phyloP scores from a whole-genome alignment of 495 filamentous ascomycete genomes.

The Bombardia bombarda region DNA sequence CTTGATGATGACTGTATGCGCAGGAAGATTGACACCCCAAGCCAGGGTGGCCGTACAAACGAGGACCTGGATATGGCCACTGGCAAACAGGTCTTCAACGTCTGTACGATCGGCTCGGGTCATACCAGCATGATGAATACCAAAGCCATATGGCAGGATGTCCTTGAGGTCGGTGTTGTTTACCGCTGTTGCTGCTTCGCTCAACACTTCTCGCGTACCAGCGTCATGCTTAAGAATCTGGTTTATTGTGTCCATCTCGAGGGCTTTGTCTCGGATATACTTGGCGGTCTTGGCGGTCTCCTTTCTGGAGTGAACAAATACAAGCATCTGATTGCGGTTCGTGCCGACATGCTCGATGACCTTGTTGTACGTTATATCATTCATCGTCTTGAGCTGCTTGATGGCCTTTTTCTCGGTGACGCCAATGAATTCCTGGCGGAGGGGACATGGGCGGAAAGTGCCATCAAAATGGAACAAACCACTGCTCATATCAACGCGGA shows the following conservation, averaged over 20 bases:
- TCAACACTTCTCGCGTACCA: slow-evolving; percentile 79
- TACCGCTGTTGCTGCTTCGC: slow-evolving; percentile 75
- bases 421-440: slow-evolving; percentile 96
- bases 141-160: slow-evolving; percentile 90
- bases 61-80: slow-evolving; percentile 86
- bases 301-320: slow-evolving; percentile 97
- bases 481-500: slow-evolving; percentile 78
- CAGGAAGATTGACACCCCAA: slow-evolving; percentile 93
- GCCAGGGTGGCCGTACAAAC: slow-evolving; percentile 95
- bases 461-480: slow-evolving; percentile 96
- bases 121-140: slow-evolving; percentile 97
- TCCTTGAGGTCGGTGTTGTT: slow-evolving; percentile 88
- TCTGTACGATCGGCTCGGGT: slow-evolving; percentile 85
- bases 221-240: slow-evolving; percentile 92
- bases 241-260: slow-evolving; percentile 93
- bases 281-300: slow-evolving; percentile 96
- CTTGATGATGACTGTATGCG: slow-evolving; percentile 95
- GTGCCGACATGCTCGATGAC: slow-evolving; percentile 93
- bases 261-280: slow-evolving; percentile 90
- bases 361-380: slow-evolving; percentile 96
- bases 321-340: slow-evolving; percentile 91
- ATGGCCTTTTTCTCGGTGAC: slow-evolving; percentile 97
- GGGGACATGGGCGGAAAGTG: slow-evolving; percentile 83
- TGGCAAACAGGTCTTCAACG: slow-evolving; percentile 89
- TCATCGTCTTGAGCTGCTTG: slow-evolving; percentile 99